A percentile compares a stretch with the other conserved stretches of the same genome.
Evolutionary conservation across 768 basidiomycete species (phyloP).

Genomic region (Pulveroboletus sp.): DNA sequence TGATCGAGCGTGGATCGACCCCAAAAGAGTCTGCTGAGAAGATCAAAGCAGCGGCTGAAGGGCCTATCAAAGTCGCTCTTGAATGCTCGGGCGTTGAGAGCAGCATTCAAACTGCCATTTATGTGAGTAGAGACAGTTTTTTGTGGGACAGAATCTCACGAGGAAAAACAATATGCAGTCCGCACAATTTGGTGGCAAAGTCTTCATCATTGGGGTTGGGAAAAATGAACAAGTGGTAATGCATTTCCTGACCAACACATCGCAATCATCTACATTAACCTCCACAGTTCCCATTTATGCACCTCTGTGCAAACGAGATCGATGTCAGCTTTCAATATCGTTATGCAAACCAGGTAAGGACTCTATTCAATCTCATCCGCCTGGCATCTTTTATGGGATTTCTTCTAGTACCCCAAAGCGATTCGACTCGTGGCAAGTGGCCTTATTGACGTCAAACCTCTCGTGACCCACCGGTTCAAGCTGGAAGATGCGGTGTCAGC

Average conservation of each 20-base stretch:
- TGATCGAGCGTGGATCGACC: slow-evolving; percentile 44
- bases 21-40: slow-evolving; percentile 47
- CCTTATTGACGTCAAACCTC: slow-evolving; percentile 66
- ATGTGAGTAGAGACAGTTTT: slow-evolving; percentile 34
- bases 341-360: slow-evolving; percentile 54
- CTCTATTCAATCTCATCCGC: not conserved
- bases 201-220: slow-evolving; percentile 68
- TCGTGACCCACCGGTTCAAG: slow-evolving; percentile 72
- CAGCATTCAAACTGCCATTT: slow-evolving; percentile 55
- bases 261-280: not conserved
- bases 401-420: slow-evolving; percentile 70
- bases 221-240: slow-evolving; percentile 54
- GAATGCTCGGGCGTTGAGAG: slow-evolving; percentile 65
- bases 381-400: not conserved
- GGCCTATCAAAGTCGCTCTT: slow-evolving; percentile 46
- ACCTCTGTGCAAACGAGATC: slow-evolving; percentile 65
- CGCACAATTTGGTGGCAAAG: slow-evolving; percentile 60
- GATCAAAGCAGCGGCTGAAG: slow-evolving; percentile 49
- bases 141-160: not conserved
- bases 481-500: slow-evolving; percentile 73
- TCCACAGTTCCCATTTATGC: slow-evolving; percentile 64
- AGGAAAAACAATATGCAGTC: slow-evolving; percentile 35
- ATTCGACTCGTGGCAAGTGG: slow-evolving; percentile 75
- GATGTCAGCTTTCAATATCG: slow-evolving; percentile 67
- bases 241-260: slow-evolving; percentile 7